Evolutionary conservation across 2,329 filamentous ascomycete genomes (phyloP), one percentile per base, ranked within the genome.

Genomic region (Waltergamsia citrina): DNA sequence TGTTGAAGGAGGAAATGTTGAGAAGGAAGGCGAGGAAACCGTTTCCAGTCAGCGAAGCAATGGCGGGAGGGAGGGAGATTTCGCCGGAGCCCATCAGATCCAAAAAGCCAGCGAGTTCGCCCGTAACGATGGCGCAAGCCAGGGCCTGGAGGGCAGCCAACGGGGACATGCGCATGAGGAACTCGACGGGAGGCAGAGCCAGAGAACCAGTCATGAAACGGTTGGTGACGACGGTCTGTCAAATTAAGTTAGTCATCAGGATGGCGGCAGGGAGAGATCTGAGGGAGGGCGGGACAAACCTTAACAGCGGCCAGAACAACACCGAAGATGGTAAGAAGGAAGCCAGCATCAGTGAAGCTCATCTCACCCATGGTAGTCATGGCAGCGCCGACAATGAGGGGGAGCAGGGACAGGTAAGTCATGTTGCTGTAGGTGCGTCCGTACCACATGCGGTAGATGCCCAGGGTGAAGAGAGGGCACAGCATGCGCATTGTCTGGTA

Each of bases 401-500:
- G 74, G 17, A 76, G 53, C 16, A 78, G 65, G 12, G 74, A 72
- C 18, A 76, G 50, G 49, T 78, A 78, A 11, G 74, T 78, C 43
- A 64, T 57, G 21, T 47, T 60, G 38, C 67, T 63, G 52, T 78
- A 79, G 14, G 61, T 65, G 35, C 71, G 67, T 39, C 58, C 52
- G 50, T 71, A 77, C 48, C 65, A 64, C 33, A 71, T 47, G 33
- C 70, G 68, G 59, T 74, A 77, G 49, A 79, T 74, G 41, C 74
- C 51, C 36, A 78, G 69, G 34, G 74, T 76, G 49, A 78, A 74
- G 45, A 78, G 64, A 19, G 75, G 74, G 39, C 66, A 71, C 15
- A 73, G 71, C 39, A 74, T 75, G 41, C 74, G 67, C 52, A 78
- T 68, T 38, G 76, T 73, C 51, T 79, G 74, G 52, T 78, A 76